Base-by-base conservation (phyloP, 2,329 filamentous ascomycete species). In the Fusarium sarcochroum region DNA sequence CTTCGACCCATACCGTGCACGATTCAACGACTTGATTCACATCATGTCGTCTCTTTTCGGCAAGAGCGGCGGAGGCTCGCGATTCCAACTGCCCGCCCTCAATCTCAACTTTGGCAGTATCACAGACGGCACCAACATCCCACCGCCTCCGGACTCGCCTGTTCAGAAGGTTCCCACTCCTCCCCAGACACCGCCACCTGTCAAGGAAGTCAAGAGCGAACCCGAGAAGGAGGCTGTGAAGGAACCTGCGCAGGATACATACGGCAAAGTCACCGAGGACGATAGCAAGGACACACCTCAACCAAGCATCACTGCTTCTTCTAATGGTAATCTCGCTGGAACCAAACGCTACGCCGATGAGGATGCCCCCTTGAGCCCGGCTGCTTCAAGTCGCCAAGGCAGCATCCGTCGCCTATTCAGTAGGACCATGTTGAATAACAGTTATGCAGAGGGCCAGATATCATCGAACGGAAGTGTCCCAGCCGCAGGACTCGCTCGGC, bases 111-210 rank as follows among this genome's bases (percentile, higher is more conserved):
- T 89, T 71, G 82, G 83, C 61, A 87, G 84, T 46, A 80, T 89
- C 74, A 89, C 87, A 42, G 87, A 89, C 40, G 87, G 87, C 54
- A 89, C 87, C 75, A 75, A 87, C 73, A 89, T 89, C 68, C 87
- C 87, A 42, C 85, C 87, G 30, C 87, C 87, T 23, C 81, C 80
- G 46, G 86, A 86, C 18, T 89, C 86, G 47, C 87, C 87, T 46
- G 77, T 84, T 53, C 78, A 82, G 69, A 83, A 86, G 75, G 80
- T 81, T 40, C 81, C 80, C 44, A 80, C 82, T 56, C 83, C 82
- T 63, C 81, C 84, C 17, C 75, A 75, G 61, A 79, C 78, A 45
- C 77, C 76, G 48, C 75, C 76, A 7, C 59, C 67, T 23, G 70
- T 50, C 61, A 75, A 75, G 50, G 71, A 73, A 50, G 64, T 68